Conservation (phyloP, 2,329 filamentous ascomycete genomes). For the Pestalotiopsis fici region DNA sequence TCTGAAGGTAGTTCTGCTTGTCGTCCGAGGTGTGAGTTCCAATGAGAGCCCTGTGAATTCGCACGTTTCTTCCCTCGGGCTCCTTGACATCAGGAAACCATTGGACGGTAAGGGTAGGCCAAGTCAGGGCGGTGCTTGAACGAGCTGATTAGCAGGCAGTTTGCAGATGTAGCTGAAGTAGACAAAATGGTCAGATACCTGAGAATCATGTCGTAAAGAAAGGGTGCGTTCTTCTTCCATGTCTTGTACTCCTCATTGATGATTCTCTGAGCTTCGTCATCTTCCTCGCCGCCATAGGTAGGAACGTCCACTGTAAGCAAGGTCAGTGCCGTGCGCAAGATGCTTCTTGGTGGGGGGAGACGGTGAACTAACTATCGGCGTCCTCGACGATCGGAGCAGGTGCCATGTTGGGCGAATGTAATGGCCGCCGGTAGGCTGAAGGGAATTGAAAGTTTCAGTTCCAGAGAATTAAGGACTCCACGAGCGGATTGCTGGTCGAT, state of each 20-base stretch:
- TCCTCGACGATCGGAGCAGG: constrained; percentile 50
- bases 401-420: constrained; percentile 39
- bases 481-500: not conserved
- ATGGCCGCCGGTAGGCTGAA: not conserved
- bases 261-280: constrained; percentile 76
- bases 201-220: constrained; percentile 97
- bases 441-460: not conserved
- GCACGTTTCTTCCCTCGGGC: constrained; percentile 83
- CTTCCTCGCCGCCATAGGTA: constrained; percentile 64
- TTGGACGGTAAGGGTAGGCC: constrained; percentile 95
- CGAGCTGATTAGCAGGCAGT: not conserved
- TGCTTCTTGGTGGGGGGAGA: not conserved
- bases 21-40: constrained; percentile 92
- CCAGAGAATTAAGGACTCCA: not conserved
- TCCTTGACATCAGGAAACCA: constrained; percentile 97
- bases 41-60: constrained; percentile 84
- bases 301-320: constrained; percentile 43
- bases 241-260: constrained; percentile 99
- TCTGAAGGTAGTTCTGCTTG: constrained; percentile 88
- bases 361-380: constrained; percentile 44
- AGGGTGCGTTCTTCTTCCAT: constrained; percentile 99
- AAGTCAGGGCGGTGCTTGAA: constrained; percentile 80
- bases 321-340: constrained; percentile 15
- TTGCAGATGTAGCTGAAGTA: not conserved
- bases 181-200: constrained; percentile 49